These are phyloP conservation scores for Westerdykella aurantiaca DNA, from an alignment of 2,329 filamentous ascomycete genomes.

Conservation along the genomic window DNA sequence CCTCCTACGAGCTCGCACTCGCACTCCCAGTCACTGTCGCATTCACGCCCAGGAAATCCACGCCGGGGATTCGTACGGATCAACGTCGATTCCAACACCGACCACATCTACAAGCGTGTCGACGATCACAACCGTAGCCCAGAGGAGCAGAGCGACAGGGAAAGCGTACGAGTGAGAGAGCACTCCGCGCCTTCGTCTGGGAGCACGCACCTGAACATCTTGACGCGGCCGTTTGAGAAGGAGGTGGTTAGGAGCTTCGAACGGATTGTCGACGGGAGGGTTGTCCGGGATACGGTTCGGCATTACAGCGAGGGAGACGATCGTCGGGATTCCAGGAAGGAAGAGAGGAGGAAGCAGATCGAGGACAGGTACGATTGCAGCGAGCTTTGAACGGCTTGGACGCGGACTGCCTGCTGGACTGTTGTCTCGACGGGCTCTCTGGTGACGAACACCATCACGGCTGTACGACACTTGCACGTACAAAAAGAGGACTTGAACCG, in stretches of 20 bases:
- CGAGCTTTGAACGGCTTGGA: conserved; percentile 26
- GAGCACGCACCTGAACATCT: conserved; percentile 27
- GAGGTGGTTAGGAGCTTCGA: conserved; percentile 28
- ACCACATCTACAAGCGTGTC: conserved; percentile 36
- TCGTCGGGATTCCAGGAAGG: neutral
- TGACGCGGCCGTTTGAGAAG: conserved; percentile 36
- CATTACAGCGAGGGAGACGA: conserved; percentile 7
- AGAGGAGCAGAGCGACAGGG: conserved; percentile 7
- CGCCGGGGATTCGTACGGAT: conserved; percentile 4
- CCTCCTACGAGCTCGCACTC: conserved; percentile 33
- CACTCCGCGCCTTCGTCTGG: conserved; percentile 29
- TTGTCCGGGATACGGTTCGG: conserved; percentile 1
- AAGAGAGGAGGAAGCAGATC: conserved; percentile 9
- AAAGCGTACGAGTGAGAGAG: conserved; percentile 32
- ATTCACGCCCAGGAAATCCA: no score
- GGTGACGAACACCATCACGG: no score
- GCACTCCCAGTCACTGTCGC: conserved; percentile 1
- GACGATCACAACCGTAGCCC: conserved; percentile 28
- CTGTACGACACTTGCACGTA: no score
- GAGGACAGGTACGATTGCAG: conserved; percentile 30
- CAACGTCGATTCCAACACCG: conserved; percentile 37
- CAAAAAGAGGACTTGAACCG: neutral
- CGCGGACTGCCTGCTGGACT: no score
- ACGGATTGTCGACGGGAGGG: conserved; percentile 15
- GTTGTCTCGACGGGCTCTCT: no score